Percentiles rank a stretch among this genome's conserved stretches.
These are phyloP conservation scores for Tricholoma terreum DNA, from an alignment of 768 basidiomycete genomes.

Conservation along the genomic window DNA sequence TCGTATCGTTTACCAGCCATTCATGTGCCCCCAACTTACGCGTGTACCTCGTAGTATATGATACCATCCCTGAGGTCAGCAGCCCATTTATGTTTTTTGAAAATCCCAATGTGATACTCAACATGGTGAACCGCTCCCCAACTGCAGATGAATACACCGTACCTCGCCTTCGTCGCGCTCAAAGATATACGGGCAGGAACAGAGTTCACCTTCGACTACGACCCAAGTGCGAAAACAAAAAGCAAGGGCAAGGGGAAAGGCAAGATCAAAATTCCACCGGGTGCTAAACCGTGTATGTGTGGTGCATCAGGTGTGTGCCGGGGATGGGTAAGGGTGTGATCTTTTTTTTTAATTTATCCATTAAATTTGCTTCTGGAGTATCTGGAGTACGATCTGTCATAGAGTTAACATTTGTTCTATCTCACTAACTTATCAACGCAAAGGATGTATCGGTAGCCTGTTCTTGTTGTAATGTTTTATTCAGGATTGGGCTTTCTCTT, in stretches of 20 bases:
- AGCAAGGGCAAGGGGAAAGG: slow-evolving; percentile 20
- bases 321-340: slow-evolving; percentile 18
- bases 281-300: slow-evolving; percentile 36
- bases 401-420: neutral
- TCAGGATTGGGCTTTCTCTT: neutral
- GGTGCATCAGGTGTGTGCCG: slow-evolving; percentile 17
- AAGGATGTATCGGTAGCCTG: neutral
- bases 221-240: slow-evolving; percentile 35
- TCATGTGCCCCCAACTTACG: slow-evolving; percentile 61
- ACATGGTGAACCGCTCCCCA: neutral
- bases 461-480: neutral
- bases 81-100: neutral
- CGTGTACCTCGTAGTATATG: slow-evolving; percentile 60
- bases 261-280: slow-evolving; percentile 24
- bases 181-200: slow-evolving; percentile 44
- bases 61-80: slow-evolving; percentile 54
- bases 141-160: slow-evolving; percentile 54
- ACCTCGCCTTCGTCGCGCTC: slow-evolving; percentile 56
- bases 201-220: slow-evolving; percentile 67
- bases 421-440: neutral
- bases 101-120: neutral
- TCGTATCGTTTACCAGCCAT: slow-evolving; percentile 42
- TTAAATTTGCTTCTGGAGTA: neutral
- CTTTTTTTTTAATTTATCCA: neutral
- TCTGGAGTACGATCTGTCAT: neutral